Evolutionary conservation across 169 alveolate genomes (phyloP).

Genomic region (Plasmodium fragile): DNA sequence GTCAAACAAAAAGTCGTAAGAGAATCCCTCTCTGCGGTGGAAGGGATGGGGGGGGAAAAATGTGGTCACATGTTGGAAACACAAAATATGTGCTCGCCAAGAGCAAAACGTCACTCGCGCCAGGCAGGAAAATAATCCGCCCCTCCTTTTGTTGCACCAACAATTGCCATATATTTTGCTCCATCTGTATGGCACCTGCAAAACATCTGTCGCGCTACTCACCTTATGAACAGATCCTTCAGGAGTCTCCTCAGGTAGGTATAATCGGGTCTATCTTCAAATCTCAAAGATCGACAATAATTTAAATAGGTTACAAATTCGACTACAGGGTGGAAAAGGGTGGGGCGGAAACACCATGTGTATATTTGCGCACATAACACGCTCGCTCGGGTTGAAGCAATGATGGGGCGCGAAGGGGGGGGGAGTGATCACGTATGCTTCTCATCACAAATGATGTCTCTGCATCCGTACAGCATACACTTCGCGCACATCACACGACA

Average conservation of each 20-base stretch:
- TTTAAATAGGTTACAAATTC: constrained; percentile 94
- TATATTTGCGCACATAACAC: background rate
- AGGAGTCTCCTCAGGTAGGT: constrained; percentile 95
- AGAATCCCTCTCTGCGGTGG: constrained; percentile 91
- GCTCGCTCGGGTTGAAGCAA: background rate
- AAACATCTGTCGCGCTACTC: constrained; percentile 21
- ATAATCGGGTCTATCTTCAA: constrained; percentile 97
- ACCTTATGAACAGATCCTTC: constrained; percentile 94
- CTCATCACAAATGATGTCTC: background rate
- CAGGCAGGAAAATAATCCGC: background rate
- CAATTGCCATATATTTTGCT: background rate
- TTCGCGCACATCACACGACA: background rate
- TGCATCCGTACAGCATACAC: background rate
- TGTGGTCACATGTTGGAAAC: background rate
- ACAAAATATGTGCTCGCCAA: background rate
- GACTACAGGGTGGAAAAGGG: constrained; percentile 76
- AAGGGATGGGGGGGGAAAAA: background rate
- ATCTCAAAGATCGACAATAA: constrained; percentile 95
- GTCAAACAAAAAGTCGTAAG: constrained; percentile 96
- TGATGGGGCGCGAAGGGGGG: background rate
- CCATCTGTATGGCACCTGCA: background rate
- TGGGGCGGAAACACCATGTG: background rate
- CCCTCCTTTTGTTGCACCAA: background rate
- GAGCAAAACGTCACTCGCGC: background rate
- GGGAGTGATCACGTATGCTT: background rate